Evolutionary conservation across 1,139 yeast species (phyloP), one percentile per base, ranked within the genome.

Genomic region (Debaryomycetaceae sp.): DNA sequence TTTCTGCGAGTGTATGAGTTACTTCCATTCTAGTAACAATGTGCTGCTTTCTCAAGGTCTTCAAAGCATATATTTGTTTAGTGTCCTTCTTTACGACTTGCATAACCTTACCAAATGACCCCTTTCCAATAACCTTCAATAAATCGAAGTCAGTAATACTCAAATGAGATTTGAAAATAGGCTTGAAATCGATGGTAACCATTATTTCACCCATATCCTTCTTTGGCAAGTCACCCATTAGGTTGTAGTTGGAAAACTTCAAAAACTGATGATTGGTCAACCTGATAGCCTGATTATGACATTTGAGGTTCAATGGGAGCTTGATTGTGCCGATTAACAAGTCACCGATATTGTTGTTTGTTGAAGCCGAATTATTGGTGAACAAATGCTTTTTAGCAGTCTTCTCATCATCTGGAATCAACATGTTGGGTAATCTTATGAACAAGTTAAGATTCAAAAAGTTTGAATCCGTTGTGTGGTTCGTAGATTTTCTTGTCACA

Each of bases 51-150:
- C 98, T 78, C 52, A 93, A 82, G 0, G 97, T 90, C 63, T 93
- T 93, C 62, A 93, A 73, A 3, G 99, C 99, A 64, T 93, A 93
- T 35, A 93, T 84, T 61, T 91, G 95, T 52, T 86, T 86, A 8
- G 99, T 93, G 65, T 93, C 98, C 56, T 87, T 87, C 68, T 93
- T 93, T 48, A 90, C 83, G 39, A 93, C 99, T 66, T 93, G 99
- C 98, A 93, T 93, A 46, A 93, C 99, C 66, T 95, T 93, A 44
- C 99, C 99, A 66, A 93, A 95, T 2, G 97, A 89, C 3, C 99
- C 99, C 63, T 93, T 93, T 39, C 99, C 99, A 46, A 93, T 89
- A 20, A 93, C 99, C 65, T 93, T 93, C 55, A 93, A 76, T 45
- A 95, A 71, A 57, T 91, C 97, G 65, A 93, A 93, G 60, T 93